Base-by-base conservation (phyloP, 2,329 filamentous ascomycete species). In the Verticillium zaregamsianum region DNA sequence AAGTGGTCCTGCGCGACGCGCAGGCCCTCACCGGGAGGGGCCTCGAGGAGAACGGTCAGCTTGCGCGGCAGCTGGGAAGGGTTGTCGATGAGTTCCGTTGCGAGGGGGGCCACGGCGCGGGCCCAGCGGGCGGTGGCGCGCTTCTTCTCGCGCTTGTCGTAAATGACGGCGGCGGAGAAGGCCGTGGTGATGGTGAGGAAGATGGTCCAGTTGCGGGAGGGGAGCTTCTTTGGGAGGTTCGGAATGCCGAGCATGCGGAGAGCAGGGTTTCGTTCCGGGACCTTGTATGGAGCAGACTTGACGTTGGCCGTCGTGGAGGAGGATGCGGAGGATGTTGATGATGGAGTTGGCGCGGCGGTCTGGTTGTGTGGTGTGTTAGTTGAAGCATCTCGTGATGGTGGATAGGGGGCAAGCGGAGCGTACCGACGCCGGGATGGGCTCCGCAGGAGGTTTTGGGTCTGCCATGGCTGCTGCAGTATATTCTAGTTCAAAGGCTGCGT, bases 121-220 rank as follows among this genome's bases (percentile, higher is more conserved):
- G 87, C 88, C 93, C 94, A 99, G 75, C 93, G 93, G 65, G 90
- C 85, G 61, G 95, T 94, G 59, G 89, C 88, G 65, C 88, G 88
- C 70, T 89, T 91, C 81, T 94, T 97, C 78, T 98, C 90, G 63
- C 91, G 89, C 71, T 92, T 92, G 77, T 99, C 95, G 81, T 99
- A 97, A 72, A 95, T 85, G 61, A 98, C 83, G 59, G 92, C 90
- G 17, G 86, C 87, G 6, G 91, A 87, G 72, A 97, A 90, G 56
- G 91, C 86, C 59, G 89, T 89, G 12, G 90, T 89, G 61, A 98
- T 75, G 56, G 90, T 82, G 76, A 93, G 87, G 79, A 99, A 99
- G 71, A 99, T 97, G 78, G 95, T 87, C 95, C 95, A 99, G 75
- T 98, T 98, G 64, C 95, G 90, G 20, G 94, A 98, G 8, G 95